These are phyloP conservation scores for Diospyros kaki DNA, from an alignment of 148 eudicot species.

Conservation along the genomic window DNA sequence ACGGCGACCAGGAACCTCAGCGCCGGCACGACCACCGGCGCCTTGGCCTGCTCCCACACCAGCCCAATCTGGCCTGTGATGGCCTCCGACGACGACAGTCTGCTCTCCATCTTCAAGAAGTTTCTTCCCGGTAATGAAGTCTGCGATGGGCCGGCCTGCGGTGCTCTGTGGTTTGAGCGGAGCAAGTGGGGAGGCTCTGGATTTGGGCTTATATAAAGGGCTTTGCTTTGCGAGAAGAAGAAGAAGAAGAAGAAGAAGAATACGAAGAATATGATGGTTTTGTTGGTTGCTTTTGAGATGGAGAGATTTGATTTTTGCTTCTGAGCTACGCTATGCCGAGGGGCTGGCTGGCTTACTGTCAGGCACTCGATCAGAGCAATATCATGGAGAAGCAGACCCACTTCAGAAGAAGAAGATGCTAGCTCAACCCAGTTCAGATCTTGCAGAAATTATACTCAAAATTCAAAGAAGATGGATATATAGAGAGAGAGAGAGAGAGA, in stretches of 20 bases:
- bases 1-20: slow-evolving; percentile 34
- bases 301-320: slow-evolving; percentile 12
- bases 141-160: background rate
- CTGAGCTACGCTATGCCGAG: slow-evolving; percentile 3
- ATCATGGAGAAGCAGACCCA: background rate
- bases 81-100: background rate
- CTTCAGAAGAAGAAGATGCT: background rate
- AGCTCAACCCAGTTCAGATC: slow-evolving; percentile 1
- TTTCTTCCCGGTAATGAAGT: background rate
- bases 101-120: slow-evolving; percentile 11
- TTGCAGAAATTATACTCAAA: background rate
- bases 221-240: slow-evolving; percentile 14
- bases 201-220: background rate
- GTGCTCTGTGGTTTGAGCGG: too few relatives aligned
- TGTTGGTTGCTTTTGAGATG: background rate
- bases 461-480: background rate
- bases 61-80: slow-evolving; percentile 24
- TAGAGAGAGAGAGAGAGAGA: slow-evolving; percentile 5
- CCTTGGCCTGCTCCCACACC: slow-evolving; percentile 46
- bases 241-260: slow-evolving; percentile 7
- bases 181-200: too few relatives aligned
- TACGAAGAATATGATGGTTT: background rate
- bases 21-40: slow-evolving; percentile 50
- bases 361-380: slow-evolving; percentile 6
- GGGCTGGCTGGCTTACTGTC: slow-evolving; percentile 7